Base-by-base conservation (phyloP, 176 grass and related monocot species). In the Cenchrus purpureus region DNA sequence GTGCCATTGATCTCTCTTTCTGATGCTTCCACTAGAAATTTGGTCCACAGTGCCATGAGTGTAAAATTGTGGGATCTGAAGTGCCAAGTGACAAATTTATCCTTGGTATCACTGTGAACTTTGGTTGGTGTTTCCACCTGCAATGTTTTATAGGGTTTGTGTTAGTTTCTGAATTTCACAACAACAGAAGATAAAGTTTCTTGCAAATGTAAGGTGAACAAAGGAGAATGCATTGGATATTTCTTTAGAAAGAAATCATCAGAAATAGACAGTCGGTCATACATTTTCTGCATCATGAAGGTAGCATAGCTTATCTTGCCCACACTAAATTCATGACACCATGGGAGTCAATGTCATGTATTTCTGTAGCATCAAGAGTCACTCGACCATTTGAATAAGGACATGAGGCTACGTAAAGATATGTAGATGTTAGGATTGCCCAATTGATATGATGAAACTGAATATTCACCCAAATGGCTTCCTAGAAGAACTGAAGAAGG, bases 11-110 rank as follows among this genome's bases (percentile, higher is more conserved):
- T 67, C 74, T 87, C 82, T 73, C 87, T 84, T 76, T 90, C 86
- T 73, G 68, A 78, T 51, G 60, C 86, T 89, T 85, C 62, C 51
- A 95, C 88, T 40, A 92, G 87, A 76, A 89, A 95, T 90, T 89
- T 90, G 8, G 86, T 91, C 91, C 88, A 91, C 54, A 95, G 65
- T 40, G 86, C 88, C 91, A 87, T 88, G 40, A 93, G 91, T 32
- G 82, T 90, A 71, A 93, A 93, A 82, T 90, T 88, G 69, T 89
- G 64, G 60, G 77, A 90, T 20, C 73, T 86, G 82, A 93, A 90
- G 73, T 86, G 53, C 88, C 88, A 85, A 12, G 85, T 88, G 43
- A 44, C 63, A 88, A 93, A 93, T 76, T 83, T 91, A 65, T 88
- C 88, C 22, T 82, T 82, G 5, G 73, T 76, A 62, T 91, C 78